A percentile compares a stretch with the other conserved stretches of the same genome.
phyloP scores from a whole-genome alignment of 306 rosid species.

The Inga laurina region DNA sequence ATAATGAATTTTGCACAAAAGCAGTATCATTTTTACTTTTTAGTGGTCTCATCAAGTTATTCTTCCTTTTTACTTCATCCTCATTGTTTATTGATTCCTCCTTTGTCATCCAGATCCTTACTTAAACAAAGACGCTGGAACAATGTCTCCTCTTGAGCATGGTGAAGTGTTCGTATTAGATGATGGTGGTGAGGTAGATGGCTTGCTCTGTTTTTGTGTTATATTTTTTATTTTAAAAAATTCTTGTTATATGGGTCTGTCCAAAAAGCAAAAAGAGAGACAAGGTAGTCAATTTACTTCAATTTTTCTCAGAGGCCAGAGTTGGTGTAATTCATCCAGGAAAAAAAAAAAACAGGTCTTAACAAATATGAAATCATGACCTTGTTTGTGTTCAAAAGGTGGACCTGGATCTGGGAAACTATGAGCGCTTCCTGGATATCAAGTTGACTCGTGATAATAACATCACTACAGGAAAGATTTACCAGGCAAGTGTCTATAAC shows the following conservation, averaged over 20 bases:
- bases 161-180: conserved; percentile 94
- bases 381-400: conserved; percentile 60
- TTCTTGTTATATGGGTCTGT: conserved; percentile 17
- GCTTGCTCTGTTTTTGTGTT: background rate
- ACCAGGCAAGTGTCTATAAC: conserved; percentile 62
- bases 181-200: conserved; percentile 94
- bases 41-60: background rate
- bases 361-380: conserved; percentile 34
- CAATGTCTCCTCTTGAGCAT: conserved; percentile 96
- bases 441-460: conserved; percentile 90
- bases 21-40: background rate
- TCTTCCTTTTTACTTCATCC: background rate
- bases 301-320: conserved; percentile 21
- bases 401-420: conserved; percentile 99
- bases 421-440: conserved; percentile 86
- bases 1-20: background rate
- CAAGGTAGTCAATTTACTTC: conserved; percentile 20
- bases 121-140: conserved; percentile 97
- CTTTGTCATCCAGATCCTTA: conserved; percentile 75
- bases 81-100: background rate
- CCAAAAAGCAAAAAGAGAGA: conserved; percentile 9
- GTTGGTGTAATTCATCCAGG: conserved; percentile 20
- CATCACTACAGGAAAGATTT: conserved; percentile 94
- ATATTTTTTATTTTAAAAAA: background rate
- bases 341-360: conserved; percentile 7